phyloP scores from a whole-genome alignment of 352 stramenopile genomes.

The Phytophthora rubi region DNA sequence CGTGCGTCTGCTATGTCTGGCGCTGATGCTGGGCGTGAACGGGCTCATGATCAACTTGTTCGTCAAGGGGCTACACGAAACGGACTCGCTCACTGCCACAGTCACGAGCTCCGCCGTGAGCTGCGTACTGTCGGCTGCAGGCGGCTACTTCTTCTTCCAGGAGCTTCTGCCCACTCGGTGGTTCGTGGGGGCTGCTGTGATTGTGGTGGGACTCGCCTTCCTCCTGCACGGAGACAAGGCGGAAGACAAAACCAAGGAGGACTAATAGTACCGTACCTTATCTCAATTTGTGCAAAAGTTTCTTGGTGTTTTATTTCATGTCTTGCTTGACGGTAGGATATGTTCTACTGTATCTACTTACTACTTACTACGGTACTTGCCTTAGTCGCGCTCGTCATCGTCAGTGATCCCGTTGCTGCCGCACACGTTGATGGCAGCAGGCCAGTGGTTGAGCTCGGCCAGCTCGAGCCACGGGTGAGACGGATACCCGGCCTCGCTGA shows the following conservation, averaged over 20 bases:
- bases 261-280: neutral
- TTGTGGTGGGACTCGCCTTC: conserved; percentile 65
- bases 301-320: too few species aligned
- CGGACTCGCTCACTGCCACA: conserved; percentile 80
- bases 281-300: neutral
- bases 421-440: conserved; percentile 72
- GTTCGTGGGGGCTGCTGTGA: conserved; percentile 72
- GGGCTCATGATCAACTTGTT: conserved; percentile 79
- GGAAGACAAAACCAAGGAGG: conserved; percentile 17
- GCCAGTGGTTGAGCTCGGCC: conserved; percentile 80
- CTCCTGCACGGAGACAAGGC: conserved; percentile 64
- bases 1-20: conserved; percentile 52
- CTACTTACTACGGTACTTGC: neutral
- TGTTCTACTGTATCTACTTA: conserved; percentile 20
- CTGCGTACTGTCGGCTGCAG: conserved; percentile 72
- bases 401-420: conserved; percentile 48
- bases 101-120: conserved; percentile 76
- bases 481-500: conserved; percentile 66
- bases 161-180: conserved; percentile 70
- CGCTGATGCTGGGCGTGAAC: conserved; percentile 71
- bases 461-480: conserved; percentile 84
- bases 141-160: conserved; percentile 62
- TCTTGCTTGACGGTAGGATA: too few species aligned
- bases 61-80: conserved; percentile 77
- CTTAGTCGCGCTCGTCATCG: conserved; percentile 27